Evolutionary conservation across 495 filamentous ascomycete genomes (phyloP), one percentile per base, ranked within the genome.

Genomic region (Usnea hakonensis): DNA sequence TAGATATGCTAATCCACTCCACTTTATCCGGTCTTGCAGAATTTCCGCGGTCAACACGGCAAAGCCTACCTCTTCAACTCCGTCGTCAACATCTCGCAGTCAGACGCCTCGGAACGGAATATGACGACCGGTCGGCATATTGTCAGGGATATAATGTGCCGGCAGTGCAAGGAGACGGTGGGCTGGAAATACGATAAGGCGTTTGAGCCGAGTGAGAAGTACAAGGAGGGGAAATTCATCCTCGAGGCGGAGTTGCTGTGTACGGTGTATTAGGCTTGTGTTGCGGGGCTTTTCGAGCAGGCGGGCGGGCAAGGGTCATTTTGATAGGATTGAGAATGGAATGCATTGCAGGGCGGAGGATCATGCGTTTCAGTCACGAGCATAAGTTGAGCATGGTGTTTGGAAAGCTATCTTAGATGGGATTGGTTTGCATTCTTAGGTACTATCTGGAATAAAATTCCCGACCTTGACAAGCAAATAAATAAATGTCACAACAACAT

Each of bases 181-280:
- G 94, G 94, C 30, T 98, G 94, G 94, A 98, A 96, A 77, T 98
- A 98, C 76, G 94, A 98, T 74, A 95, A 95, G 76, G 94, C 94
- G 35, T 97, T 86, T 70, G 94, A 98, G 81, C 68, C 75, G 52
- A 83, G 78, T 62, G 93, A 98, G 82, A 96, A 96, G 78, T 98
- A 98, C 76, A 98, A 98, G 78, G 94, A 98, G 78, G 91, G 90
- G 44, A 97, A 97, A 76, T 98, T 88, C 71, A 98, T 98, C 58
- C 81, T 98, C 63, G 94, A 98, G 78, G 90, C 89, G 43, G 93
- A 97, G 77, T 74, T 97, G 61, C 79, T 98, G 43, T 91, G 88
- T 68, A 82, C 83, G 56, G 90, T 96, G 32, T 81, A 76, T 69
- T 86, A 76, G 57, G 32, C 48, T n/a, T n/a, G n/a, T n/a, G n/a